These are phyloP conservation scores for Epichloe festucae DNA, from an alignment of 2,329 filamentous ascomycete species.

Conservation along the genomic window DNA sequence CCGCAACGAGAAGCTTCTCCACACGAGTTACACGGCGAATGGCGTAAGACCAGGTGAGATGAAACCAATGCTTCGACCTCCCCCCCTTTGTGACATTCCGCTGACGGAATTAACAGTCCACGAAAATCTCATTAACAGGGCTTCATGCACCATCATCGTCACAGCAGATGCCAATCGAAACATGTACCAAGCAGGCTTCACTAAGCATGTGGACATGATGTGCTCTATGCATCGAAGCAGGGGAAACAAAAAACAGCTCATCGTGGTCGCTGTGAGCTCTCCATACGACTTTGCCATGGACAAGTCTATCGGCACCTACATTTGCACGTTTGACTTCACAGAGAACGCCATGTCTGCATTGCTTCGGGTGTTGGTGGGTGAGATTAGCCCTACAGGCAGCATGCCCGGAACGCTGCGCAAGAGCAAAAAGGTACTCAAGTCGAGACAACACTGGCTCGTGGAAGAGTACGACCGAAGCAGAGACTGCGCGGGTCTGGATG, in stretches of 20 bases:
- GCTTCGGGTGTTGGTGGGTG: slow-evolving; percentile 73
- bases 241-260: slow-evolving; percentile 75
- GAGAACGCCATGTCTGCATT: slow-evolving; percentile 79
- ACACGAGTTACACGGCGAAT: slow-evolving; percentile 92
- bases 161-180: slow-evolving; percentile 93
- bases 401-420: slow-evolving; percentile 67
- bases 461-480: slow-evolving; percentile 74
- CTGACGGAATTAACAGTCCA: slow-evolving; percentile 42
- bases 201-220: slow-evolving; percentile 92
- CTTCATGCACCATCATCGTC: slow-evolving; percentile 77
- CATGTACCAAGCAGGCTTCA: slow-evolving; percentile 85
- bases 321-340: slow-evolving; percentile 94
- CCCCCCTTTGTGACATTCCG: background rate
- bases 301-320: slow-evolving; percentile 75
- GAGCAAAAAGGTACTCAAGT: slow-evolving; percentile 75
- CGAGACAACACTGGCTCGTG: slow-evolving; percentile 90
- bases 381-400: slow-evolving; percentile 46
- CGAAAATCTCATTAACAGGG: slow-evolving; percentile 80
- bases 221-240: slow-evolving; percentile 68
- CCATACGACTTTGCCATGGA: slow-evolving; percentile 96
- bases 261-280: slow-evolving; percentile 87
- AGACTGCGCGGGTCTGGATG: slow-evolving; percentile 60
- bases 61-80: background rate
- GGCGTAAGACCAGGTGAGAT: slow-evolving; percentile 62
- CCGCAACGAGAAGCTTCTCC: slow-evolving; percentile 72